Base-by-base conservation (phyloP, 768 basidiomycete genomes). In the Sporobolomyces pararoseus region DNA sequence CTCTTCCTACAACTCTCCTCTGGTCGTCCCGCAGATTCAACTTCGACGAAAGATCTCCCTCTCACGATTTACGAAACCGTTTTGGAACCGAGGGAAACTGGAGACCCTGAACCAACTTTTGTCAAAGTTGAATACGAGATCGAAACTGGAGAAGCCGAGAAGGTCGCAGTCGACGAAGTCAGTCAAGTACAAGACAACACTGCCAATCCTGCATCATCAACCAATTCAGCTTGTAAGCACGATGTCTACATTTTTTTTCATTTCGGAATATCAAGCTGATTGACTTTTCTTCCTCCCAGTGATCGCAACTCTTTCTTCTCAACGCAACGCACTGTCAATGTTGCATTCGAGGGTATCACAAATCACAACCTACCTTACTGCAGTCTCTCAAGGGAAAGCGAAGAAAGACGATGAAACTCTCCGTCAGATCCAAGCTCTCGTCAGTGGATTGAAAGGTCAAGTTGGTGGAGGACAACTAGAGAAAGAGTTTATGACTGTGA, bases 131-230 rank as follows among this genome's bases (percentile, higher is more conserved):
- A 88, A 16, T 98, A 88, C 80, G 88, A 85, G 58, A 88, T 99
- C 23, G 95, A 97, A 80, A 97, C 95, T 0, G 96, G 95, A 39
- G 96, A 99, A 81, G 96, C 96, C 21, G 96, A 99, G 79, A 87
- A 96, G 46, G 97, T 99, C 71, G 96, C 96, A 9, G 96, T 99
- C 0, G 95, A 98, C 78, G 95, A 91, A 90, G 31, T 75, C 19
- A 65, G 66, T 44, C 86, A 87, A 78, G 89, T 90, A 13, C 59
- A 61, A 35, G 59, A 49, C 46, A 46, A 61, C 19, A n/a, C 59
- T 7, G 25, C 7, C 5, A 35, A 39, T 5, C 31, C 59, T 31
- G 12, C 9, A 2, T 2, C 7, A 2, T 61, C 59, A 29, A 32
- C 34, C 55, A 52, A 32, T 49, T 64, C 53, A 12, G 29, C 57